phyloP scores from a whole-genome alignment of 306 rosid species.

The Cicer pinnatifidum region DNA sequence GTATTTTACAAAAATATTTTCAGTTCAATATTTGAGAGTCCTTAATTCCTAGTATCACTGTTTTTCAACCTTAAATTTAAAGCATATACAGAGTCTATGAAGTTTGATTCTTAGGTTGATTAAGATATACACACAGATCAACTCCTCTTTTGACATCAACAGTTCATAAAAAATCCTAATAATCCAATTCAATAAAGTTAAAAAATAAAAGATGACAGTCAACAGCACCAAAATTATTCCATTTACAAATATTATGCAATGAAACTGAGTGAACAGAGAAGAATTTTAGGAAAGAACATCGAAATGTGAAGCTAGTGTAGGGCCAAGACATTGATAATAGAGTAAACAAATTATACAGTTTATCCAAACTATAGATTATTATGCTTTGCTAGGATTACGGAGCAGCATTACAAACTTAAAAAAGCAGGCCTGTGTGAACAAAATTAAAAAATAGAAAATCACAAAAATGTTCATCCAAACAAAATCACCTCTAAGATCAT shows the following conservation, averaged over 20 bases:
- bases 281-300: constrained; percentile 4
- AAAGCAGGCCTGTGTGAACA: neutral
- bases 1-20: constrained; percentile 8
- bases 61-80: constrained; percentile 14
- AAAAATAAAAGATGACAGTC: neutral
- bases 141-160: constrained; percentile 25
- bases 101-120: neutral
- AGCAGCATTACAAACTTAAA: constrained; percentile 28
- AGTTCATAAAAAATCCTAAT: neutral
- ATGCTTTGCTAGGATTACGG: constrained; percentile 4
- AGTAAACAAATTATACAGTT: constrained; percentile 11
- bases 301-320: constrained; percentile 14
- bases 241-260: constrained; percentile 8
- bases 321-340: constrained; percentile 15
- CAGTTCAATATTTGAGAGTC: constrained; percentile 22
- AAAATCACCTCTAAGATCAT: constrained; percentile 56
- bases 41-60: neutral
- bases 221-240: constrained; percentile 7
- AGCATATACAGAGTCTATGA: constrained; percentile 17
- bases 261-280: constrained; percentile 16
- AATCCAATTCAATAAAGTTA: neutral
- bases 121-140: neutral
- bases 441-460: constrained; percentile 20
- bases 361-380: constrained; percentile 4
- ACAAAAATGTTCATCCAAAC: constrained; percentile 21